Base-by-base conservation (phyloP, 129 eudicot species). In the Cynara cardunculus region DNA sequence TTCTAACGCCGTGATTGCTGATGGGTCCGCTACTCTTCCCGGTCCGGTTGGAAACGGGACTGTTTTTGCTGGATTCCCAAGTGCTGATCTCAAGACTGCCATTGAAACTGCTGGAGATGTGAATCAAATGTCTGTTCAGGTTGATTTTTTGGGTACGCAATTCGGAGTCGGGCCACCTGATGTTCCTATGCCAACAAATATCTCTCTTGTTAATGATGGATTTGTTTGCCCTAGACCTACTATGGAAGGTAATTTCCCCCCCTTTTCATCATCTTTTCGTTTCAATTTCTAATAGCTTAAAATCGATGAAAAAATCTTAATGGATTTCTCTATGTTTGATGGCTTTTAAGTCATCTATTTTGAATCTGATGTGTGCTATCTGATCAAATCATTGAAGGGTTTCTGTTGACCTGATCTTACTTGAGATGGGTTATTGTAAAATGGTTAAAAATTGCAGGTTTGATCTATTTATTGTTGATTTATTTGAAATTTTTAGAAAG, bases 71-170 rank as follows among this genome's bases (percentile, higher is more conserved):
- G 99, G 99, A 70, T 96, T 71, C 22, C 99, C 99, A 14, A 74
- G 37, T 34, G 59, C 94, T 44, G 98, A 96, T 88, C 89, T 96
- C 27, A 85, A 81, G 37, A 92, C 98, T 3, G 99, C 87, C 16
- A 81, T 92, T 72, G 92, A 90, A 53, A 96, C 99, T 25, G 99
- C 99, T 2, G 99, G 99, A 0, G 99, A 96, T 83, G 11, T 84
- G 78, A 80, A 81, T 16, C 97, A 90, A 85, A 96, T 91, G 98
- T 82, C 90, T 14, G 93, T 72, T 25, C 35, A 1, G 86, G 85
- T 92, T 8, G 86, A 89, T 21, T 64, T 96, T 67, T 80, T 90
- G 35, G 99, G 99, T 16, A 96, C 99, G 10, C 93, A 92, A 79
- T 96, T 92, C 71, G 99, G 99, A 16, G 89, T 92, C 41, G 94